These are phyloP conservation scores for Aspergillus sparsus DNA, from an alignment of 495 filamentous ascomycete species.

Conservation along the genomic window DNA sequence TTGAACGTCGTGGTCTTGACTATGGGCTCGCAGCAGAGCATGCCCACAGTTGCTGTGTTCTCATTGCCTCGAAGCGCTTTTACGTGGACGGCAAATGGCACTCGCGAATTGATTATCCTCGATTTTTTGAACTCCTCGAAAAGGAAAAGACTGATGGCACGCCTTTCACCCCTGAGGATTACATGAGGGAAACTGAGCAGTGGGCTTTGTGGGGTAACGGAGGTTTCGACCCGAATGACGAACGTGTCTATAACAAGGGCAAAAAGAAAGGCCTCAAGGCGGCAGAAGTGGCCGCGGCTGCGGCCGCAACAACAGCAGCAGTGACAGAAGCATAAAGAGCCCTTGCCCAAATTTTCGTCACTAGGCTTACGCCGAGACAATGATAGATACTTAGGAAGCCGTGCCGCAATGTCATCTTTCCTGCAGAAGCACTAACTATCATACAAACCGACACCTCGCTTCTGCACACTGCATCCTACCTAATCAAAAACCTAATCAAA, in stretches of 20 bases:
- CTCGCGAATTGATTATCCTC: slow-evolving; percentile 84
- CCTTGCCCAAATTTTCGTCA: background rate
- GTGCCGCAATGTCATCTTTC: background rate
- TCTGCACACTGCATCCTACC: no score
- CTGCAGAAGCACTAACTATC: background rate
- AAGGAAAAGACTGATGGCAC: slow-evolving; percentile 57
- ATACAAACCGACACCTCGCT: no score
- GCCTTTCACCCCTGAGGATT: slow-evolving; percentile 81
- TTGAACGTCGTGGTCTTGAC: slow-evolving; percentile 64
- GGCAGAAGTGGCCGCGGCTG: slow-evolving; percentile 1
- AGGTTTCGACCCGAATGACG: slow-evolving; percentile 89
- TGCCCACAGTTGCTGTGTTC: slow-evolving; percentile 87
- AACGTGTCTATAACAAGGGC: slow-evolving; percentile 81
- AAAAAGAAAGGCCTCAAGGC: slow-evolving; percentile 33
- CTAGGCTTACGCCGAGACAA: no score
- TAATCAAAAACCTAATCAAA: no score
- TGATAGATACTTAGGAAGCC: background rate
- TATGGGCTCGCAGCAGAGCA: slow-evolving; percentile 96
- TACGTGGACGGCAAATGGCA: slow-evolving; percentile 76
- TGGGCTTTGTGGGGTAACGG: slow-evolving; percentile 96
- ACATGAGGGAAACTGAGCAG: slow-evolving; percentile 82
- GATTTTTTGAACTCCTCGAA: slow-evolving; percentile 84
- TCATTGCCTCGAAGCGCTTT: slow-evolving; percentile 80
- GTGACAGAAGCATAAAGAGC: background rate
- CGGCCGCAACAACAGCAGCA: background rate